Conservation (phyloP, 805 yeast species). For the Blastobotrys parvus region DNA sequence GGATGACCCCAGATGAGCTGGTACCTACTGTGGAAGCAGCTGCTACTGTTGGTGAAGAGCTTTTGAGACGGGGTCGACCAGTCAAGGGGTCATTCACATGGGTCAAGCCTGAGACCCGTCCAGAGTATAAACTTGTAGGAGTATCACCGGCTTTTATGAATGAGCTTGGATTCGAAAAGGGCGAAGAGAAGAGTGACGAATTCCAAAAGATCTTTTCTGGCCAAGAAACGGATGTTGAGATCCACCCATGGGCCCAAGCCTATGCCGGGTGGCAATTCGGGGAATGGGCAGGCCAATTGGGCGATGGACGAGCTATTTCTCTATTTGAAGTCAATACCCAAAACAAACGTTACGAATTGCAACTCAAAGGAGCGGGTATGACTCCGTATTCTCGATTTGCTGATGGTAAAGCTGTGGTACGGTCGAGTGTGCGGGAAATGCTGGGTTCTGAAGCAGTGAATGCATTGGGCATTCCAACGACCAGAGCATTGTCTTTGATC, state of each 20-base stretch:
- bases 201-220: constrained; percentile 59
- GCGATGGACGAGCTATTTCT: constrained; percentile 88
- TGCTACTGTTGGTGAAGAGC: constrained; percentile 22
- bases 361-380: constrained; percentile 84
- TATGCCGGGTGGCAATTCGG: constrained; percentile 98
- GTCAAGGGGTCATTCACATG: constrained; percentile 65
- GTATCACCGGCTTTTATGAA: constrained; percentile 52
- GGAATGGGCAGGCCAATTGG: constrained; percentile 91
- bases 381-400: constrained; percentile 94
- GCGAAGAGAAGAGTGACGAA: constrained; percentile 34
- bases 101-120: constrained; percentile 58
- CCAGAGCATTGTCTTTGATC: constrained; percentile 72
- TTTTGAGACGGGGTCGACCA: constrained; percentile 45
- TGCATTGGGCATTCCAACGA: constrained; percentile 77
- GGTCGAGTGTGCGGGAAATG: constrained; percentile 85
- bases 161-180: constrained; percentile 47
- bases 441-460: constrained; percentile 73
- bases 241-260: constrained; percentile 80
- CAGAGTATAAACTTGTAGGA: constrained; percentile 37
- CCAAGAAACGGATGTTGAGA: constrained; percentile 34
- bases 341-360: constrained; percentile 47
- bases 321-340: constrained; percentile 59
- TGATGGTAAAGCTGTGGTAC: constrained; percentile 87
- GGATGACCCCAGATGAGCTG: constrained; percentile 31
- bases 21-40: constrained; percentile 33